phyloP scores from a whole-genome alignment of 306 rosid genomes.

The Benincasa hispida region DNA sequence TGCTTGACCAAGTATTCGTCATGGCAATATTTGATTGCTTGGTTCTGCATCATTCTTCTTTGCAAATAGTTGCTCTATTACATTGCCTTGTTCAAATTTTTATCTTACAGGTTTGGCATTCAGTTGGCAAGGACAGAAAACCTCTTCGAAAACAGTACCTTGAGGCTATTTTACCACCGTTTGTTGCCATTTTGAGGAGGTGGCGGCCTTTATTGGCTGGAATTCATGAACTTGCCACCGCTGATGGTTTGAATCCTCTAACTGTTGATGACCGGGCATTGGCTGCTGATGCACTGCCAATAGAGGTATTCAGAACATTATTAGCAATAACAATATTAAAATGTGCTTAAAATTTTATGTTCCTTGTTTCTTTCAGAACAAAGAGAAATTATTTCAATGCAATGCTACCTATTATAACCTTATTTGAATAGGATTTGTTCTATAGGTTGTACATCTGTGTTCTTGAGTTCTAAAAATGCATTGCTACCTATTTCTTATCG shows the following conservation, averaged over 20 bases:
- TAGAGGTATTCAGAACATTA: slow-evolving; percentile 37
- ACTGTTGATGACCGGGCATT: slow-evolving; percentile 54
- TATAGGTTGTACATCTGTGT: too few relatives aligned
- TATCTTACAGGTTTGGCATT: slow-evolving; percentile 71
- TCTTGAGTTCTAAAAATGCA: too few relatives aligned
- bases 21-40: not conserved
- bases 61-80: slow-evolving; percentile 7
- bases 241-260: slow-evolving; percentile 82
- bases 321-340: not conserved
- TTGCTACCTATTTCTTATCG: not conserved
- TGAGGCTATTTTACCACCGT: slow-evolving; percentile 83
- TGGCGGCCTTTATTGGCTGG: slow-evolving; percentile 94
- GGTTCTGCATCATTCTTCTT: not conserved
- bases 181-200: slow-evolving; percentile 86
- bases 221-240: slow-evolving; percentile 88
- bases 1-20: not conserved
- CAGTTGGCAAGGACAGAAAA: slow-evolving; percentile 59
- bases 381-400: not conserved
- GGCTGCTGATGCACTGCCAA: slow-evolving; percentile 62
- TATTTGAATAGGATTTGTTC: too few relatives aligned
- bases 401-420: too few relatives aligned
- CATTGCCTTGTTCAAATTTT: slow-evolving; percentile 16
- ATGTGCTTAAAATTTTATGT: not conserved
- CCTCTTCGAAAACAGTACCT: slow-evolving; percentile 80
- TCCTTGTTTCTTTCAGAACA: not conserved